Conservation (phyloP, 306 rosid species). For the Dryas octopetala region DNA sequence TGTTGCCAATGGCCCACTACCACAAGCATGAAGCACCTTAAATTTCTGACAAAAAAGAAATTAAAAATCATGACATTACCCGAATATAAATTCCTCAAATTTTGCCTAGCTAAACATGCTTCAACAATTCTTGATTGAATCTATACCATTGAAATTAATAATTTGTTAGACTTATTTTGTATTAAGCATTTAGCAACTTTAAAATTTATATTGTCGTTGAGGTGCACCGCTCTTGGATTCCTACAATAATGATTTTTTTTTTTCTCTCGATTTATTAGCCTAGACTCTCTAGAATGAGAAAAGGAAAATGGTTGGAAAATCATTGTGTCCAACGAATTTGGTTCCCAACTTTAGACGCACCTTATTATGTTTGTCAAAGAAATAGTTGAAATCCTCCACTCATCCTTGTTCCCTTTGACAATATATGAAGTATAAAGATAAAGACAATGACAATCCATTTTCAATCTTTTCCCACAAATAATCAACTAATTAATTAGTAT, state of each 20-base stretch:
- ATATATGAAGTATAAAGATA: conserved; percentile 1
- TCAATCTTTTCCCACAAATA: background rate
- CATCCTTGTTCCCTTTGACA: conserved; percentile 18
- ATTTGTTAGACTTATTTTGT: too few species aligned
- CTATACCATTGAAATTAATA: too few species aligned
- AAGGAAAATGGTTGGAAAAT: background rate
- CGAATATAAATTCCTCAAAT: too few species aligned
- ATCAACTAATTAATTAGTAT: background rate
- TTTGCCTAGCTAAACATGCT: too few species aligned
- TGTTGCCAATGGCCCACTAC: too few species aligned
- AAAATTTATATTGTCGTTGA: too few species aligned
- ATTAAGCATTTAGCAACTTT: too few species aligned
- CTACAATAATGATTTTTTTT: background rate
- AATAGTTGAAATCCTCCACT: conserved; percentile 18
- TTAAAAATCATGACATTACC: too few species aligned
- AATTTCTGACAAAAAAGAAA: too few species aligned
- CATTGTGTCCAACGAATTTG: conserved; percentile 5
- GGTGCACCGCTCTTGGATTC: background rate
- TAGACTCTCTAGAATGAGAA: background rate
- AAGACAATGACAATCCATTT: background rate
- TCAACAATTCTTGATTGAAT: too few species aligned
- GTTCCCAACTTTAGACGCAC: conserved; percentile 20
- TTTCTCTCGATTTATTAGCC: background rate
- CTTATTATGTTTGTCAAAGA: conserved; percentile 5
- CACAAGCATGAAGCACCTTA: too few species aligned